Evolutionary conservation across 148 eudicot genomes (phyloP).

Genomic region (Oxyria digyna): DNA sequence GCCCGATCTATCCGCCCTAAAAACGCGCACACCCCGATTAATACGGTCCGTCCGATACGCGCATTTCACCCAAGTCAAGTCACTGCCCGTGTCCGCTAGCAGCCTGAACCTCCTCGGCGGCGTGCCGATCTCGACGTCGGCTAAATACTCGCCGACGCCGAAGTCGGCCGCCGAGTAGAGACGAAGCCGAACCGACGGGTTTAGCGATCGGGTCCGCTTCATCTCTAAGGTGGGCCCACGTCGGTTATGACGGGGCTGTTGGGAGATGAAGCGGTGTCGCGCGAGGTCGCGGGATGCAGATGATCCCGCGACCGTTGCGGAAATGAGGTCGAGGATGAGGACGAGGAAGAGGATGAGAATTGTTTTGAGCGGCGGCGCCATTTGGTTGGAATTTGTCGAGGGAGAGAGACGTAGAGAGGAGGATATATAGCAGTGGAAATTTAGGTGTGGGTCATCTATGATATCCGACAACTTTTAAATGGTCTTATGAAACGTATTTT

Average conservation of each 20-base stretch:
- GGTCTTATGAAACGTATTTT: too few species aligned
- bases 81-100: conserved; percentile 61
- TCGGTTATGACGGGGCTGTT: not conserved
- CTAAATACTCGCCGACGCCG: conserved; percentile 64
- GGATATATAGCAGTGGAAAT: not conserved
- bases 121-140: conserved; percentile 41
- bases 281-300: conserved; percentile 7
- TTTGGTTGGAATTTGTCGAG: not conserved
- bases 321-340: not conserved
- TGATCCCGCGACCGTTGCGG: not conserved
- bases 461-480: too few species aligned
- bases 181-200: conserved; percentile 13
- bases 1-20: not conserved
- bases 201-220: not conserved
- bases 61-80: conserved; percentile 65
- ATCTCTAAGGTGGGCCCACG: not conserved
- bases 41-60: not conserved
- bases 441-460: not conserved
- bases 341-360: not conserved
- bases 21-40: not conserved
- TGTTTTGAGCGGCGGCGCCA: not conserved
- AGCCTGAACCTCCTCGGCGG: conserved; percentile 53
- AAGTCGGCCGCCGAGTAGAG: conserved; percentile 45
- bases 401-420: not conserved
- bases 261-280: conserved; percentile 4